Percentiles rank a stretch among this genome's conserved stretches.
Evolutionary conservation across 2,329 filamentous ascomycete genomes (phyloP).

Genomic region (Trichoderma citrinoviride): DNA sequence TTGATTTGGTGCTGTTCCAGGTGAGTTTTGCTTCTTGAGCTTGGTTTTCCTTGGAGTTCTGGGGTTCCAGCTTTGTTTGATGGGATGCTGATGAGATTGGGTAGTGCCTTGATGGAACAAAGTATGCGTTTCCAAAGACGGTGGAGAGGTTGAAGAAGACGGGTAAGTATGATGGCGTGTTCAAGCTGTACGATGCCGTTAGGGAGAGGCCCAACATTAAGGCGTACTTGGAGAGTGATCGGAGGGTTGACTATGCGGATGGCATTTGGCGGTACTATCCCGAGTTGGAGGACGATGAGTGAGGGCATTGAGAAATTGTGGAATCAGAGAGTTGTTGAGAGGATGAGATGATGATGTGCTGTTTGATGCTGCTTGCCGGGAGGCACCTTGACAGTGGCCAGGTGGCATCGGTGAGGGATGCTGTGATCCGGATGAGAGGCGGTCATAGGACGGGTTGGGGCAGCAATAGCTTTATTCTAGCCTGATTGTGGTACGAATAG

Average conservation of each 20-base stretch:
- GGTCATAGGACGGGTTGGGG: neutral
- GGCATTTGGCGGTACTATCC: slow-evolving; percentile 72
- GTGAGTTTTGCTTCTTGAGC: slow-evolving; percentile 37
- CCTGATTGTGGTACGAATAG: neutral
- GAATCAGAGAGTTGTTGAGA: neutral
- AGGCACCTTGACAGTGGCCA: neutral
- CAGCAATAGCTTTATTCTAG: neutral
- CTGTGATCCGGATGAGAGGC: neutral
- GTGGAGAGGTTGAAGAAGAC: slow-evolving; percentile 52
- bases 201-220: slow-evolving; percentile 62
- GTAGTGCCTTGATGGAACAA: slow-evolving; percentile 55
- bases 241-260: slow-evolving; percentile 57
- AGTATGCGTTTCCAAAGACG: slow-evolving; percentile 69
- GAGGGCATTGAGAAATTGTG: too few relatives aligned
- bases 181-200: slow-evolving; percentile 62
- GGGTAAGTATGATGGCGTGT: slow-evolving; percentile 59
- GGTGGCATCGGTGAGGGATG: neutral
- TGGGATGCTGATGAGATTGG: neutral
- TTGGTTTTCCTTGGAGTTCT: neutral
- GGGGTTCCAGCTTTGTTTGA: neutral
- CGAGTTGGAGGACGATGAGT: slow-evolving; percentile 58
- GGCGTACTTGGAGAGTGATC: slow-evolving; percentile 65
- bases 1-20: slow-evolving; percentile 72
- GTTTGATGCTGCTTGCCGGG: neutral
- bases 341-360: neutral